Conservation (phyloP, 768 basidiomycete species). For the Harrya chromipes region DNA sequence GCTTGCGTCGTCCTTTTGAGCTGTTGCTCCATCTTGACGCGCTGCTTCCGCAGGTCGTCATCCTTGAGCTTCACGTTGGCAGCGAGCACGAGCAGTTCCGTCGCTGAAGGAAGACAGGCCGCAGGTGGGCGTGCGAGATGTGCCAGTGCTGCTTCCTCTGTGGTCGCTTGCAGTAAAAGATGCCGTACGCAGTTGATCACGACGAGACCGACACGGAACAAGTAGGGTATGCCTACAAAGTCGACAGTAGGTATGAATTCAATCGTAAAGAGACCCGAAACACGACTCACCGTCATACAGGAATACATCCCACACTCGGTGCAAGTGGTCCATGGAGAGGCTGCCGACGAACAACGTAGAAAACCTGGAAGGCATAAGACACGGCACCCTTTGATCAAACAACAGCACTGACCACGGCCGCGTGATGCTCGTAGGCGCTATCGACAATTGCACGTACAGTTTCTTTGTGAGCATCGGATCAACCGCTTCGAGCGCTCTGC, state of each 20-base stretch:
- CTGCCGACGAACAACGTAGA: constrained; percentile 65
- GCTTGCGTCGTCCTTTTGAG: constrained; percentile 55
- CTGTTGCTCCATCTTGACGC: constrained; percentile 72
- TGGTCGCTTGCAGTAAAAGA: constrained; percentile 49
- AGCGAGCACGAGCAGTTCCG: constrained; percentile 61
- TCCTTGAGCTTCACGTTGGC: constrained; percentile 72
- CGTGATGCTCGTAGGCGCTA: constrained; percentile 56
- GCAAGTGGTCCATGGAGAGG: constrained; percentile 61
- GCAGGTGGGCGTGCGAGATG: constrained; percentile 51
- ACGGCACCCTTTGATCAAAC: neutral
- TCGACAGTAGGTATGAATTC: constrained; percentile 1
- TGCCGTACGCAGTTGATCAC: constrained; percentile 60
- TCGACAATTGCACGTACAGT: constrained; percentile 60
- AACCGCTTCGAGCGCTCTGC: constrained; percentile 60
- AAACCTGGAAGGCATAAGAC: constrained; percentile 48
- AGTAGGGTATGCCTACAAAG: constrained; percentile 61
- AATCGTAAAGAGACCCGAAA: neutral
- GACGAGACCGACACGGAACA: constrained; percentile 72
- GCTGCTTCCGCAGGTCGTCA: constrained; percentile 73
- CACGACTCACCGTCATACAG: constrained; percentile 64
- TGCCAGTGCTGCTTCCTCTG: constrained; percentile 45
- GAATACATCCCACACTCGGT: constrained; percentile 82
- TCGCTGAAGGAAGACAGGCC: constrained; percentile 51
- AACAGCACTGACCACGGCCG: constrained; percentile 50
- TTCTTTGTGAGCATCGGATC: constrained; percentile 63